Conservation (phyloP, 2,329 filamentous ascomycete species). For the Ascosphaera apis region DNA sequence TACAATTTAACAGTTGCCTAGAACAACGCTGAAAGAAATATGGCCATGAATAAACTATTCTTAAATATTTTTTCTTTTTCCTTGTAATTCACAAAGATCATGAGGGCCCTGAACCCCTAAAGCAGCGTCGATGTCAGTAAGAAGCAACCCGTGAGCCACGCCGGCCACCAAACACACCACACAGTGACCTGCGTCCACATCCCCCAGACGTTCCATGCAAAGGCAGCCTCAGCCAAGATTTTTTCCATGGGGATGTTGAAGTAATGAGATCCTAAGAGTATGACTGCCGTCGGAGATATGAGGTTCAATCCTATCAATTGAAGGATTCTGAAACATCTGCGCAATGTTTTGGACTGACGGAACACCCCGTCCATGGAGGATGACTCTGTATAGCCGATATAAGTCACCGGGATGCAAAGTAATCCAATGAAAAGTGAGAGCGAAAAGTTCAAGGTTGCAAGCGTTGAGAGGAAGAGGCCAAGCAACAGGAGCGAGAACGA, state of each 20-base stretch:
- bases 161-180: slow-evolving; percentile 94
- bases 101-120: neutral
- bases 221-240: slow-evolving; percentile 49
- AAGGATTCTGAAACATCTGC: too few relatives aligned
- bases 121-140: slow-evolving; percentile 14
- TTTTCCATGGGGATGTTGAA: slow-evolving; percentile 28
- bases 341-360: too few relatives aligned
- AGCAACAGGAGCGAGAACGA: slow-evolving; percentile 82
- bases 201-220: slow-evolving; percentile 75
- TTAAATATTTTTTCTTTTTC: neutral
- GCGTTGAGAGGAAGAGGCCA: slow-evolving; percentile 73
- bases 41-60: slow-evolving; percentile 1
- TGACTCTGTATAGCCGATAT: slow-evolving; percentile 22
- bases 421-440: slow-evolving; percentile 69
- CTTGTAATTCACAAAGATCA: neutral
- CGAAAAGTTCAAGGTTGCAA: slow-evolving; percentile 90
- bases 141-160: slow-evolving; percentile 45
- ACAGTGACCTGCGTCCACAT: slow-evolving; percentile 73
- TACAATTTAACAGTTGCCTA: neutral
- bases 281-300: slow-evolving; percentile 35
- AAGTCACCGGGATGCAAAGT: slow-evolving; percentile 55
- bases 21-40: neutral
- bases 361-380: too few relatives aligned
- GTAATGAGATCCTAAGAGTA: slow-evolving; percentile 27
- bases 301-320: slow-evolving; percentile 30